Evolutionary conservation across 805 yeast species (phyloP).

Genomic region (Saccharomyces jurei): DNA sequence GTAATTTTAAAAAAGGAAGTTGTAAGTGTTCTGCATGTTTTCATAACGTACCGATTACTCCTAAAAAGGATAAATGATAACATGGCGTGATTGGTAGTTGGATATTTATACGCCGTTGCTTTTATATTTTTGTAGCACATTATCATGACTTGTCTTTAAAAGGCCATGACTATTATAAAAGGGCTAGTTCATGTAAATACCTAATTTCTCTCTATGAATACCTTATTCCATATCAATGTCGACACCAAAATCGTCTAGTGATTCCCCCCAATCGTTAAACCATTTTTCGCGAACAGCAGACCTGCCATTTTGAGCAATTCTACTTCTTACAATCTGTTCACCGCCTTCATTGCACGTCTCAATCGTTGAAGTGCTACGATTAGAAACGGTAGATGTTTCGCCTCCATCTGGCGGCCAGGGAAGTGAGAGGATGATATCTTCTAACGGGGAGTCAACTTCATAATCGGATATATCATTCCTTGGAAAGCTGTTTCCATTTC

Average conservation of each 20-base stretch:
- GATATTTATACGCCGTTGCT: background rate
- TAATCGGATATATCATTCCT: slow-evolving; percentile 45
- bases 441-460: slow-evolving; percentile 20
- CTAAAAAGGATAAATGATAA: background rate
- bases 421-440: slow-evolving; percentile 51
- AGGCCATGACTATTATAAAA: background rate
- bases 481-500: slow-evolving; percentile 50
- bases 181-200: background rate
- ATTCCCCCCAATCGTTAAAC: slow-evolving; percentile 79
- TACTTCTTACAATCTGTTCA: slow-evolving; percentile 28
- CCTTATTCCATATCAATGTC: slow-evolving; percentile 56
- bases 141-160: background rate
- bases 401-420: slow-evolving; percentile 96
- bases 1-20: background rate
- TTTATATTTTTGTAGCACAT: background rate
- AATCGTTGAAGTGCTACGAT: slow-evolving; percentile 3
- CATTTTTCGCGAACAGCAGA: slow-evolving; percentile 43
- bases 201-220: slow-evolving; percentile 3
- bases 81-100: background rate
- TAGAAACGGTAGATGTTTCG: slow-evolving; percentile 15
- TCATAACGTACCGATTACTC: background rate
- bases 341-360: slow-evolving; percentile 19
- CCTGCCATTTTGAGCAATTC: slow-evolving; percentile 31
- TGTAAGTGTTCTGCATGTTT: background rate
- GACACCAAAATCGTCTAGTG: slow-evolving; percentile 78